A percentile compares a stretch with the other conserved stretches of the same genome.
phyloP scores from a whole-genome alignment of 2,329 filamentous ascomycete species.

The Xylariomycetidae sp. region DNA sequence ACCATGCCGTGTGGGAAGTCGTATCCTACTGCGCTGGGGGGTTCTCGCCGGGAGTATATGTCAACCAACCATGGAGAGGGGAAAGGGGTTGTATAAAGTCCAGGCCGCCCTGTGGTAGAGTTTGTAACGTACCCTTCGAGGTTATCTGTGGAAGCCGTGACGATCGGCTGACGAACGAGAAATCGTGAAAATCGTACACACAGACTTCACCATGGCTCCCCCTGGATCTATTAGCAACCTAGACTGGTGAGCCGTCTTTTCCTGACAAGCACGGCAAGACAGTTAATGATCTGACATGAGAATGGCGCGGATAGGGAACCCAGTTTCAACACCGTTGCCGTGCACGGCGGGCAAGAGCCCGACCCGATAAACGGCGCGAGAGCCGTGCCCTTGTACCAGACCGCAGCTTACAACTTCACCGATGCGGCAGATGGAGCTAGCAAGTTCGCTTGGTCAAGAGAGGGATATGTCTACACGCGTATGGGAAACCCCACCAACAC shows the following conservation, averaged over 20 bases:
- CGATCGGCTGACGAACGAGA: no score
- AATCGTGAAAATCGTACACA: no score
- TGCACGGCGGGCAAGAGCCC: slow-evolving; percentile 28
- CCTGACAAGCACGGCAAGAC: slow-evolving; percentile 1
- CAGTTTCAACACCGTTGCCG: slow-evolving; percentile 23
- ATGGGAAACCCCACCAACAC: slow-evolving; percentile 34
- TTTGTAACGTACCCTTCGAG: no score
- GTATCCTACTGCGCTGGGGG: no score
- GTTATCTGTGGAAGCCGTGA: no score
- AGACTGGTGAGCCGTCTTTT: slow-evolving; percentile 21
- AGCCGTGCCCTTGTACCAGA: slow-evolving; percentile 26
- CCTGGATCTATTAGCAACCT: slow-evolving; percentile 29
- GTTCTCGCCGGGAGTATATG: no score
- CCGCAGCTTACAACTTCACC: slow-evolving; percentile 28
- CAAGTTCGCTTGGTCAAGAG: slow-evolving; percentile 31
- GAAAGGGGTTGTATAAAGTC: no score
- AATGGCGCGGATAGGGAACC: slow-evolving; percentile 17
- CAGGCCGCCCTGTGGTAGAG: no score
- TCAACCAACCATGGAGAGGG: no score
- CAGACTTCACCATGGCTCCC: slow-evolving; percentile 21
- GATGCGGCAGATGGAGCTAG: slow-evolving; percentile 34
- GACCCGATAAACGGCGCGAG: slow-evolving; percentile 27
- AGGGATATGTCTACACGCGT: slow-evolving; percentile 34
- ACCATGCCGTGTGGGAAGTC: no score
- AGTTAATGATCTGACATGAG: slow-evolving; percentile 11